Conservation (phyloP, 768 basidiomycete species). For the Hirschioporus abietinus region DNA sequence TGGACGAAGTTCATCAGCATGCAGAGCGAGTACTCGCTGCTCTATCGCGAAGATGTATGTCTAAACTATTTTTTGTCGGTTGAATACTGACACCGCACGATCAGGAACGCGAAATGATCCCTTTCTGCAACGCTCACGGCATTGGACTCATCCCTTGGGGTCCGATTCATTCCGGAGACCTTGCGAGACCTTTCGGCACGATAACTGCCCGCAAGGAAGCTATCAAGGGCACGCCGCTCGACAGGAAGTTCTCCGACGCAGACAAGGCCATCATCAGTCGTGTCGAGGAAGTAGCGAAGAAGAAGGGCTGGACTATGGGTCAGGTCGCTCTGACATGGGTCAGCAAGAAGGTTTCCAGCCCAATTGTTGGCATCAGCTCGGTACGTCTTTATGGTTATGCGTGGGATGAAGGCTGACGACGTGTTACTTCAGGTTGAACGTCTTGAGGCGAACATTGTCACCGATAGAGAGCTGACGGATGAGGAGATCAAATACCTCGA, state of each 20-base stretch:
- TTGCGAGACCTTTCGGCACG: slow-evolving; percentile 31
- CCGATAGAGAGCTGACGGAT: slow-evolving; percentile 14
- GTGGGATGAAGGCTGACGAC: neutral
- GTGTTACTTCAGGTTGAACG: neutral
- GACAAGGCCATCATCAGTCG: slow-evolving; percentile 30
- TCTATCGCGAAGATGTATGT: slow-evolving; percentile 30
- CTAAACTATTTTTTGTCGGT: neutral
- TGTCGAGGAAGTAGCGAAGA: slow-evolving; percentile 37
- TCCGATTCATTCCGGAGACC: slow-evolving; percentile 35
- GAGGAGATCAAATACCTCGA: slow-evolving; percentile 29
- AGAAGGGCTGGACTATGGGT: slow-evolving; percentile 36
- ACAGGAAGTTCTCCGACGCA: slow-evolving; percentile 19
- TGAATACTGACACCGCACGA: neutral
- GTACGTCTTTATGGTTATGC: slow-evolving; percentile 14
- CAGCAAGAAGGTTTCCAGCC: slow-evolving; percentile 29
- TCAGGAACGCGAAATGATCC: slow-evolving; percentile 14
- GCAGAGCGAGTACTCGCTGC: slow-evolving; percentile 32
- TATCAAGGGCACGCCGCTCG: slow-evolving; percentile 17
- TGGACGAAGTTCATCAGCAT: slow-evolving; percentile 33
- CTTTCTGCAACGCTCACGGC: slow-evolving; percentile 33
- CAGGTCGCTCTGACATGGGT: slow-evolving; percentile 44
- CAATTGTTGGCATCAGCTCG: slow-evolving; percentile 35
- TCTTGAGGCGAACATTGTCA: neutral
- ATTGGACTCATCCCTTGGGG: slow-evolving; percentile 51
- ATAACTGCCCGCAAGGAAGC: slow-evolving; percentile 19